phyloP scores from a whole-genome alignment of 2,329 filamentous ascomycete genomes.

The Paraphoma chrysanthemicola region DNA sequence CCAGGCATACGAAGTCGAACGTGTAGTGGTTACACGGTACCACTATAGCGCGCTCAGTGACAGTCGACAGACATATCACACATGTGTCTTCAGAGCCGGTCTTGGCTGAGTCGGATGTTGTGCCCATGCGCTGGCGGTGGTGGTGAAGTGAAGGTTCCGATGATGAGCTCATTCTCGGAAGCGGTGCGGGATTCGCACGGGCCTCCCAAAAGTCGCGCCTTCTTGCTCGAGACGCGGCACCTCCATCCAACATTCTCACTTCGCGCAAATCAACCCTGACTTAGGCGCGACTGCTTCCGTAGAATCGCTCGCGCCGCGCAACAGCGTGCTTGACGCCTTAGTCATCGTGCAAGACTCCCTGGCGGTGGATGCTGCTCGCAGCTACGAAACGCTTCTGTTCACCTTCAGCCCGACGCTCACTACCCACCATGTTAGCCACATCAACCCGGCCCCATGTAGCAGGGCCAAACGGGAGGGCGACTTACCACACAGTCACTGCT shows the following conservation, averaged over 20 bases:
- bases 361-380: conserved; percentile 33
- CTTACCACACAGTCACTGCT: conserved; percentile 69
- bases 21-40: conserved; percentile 79
- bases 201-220: neutral
- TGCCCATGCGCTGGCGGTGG: conserved; percentile 35
- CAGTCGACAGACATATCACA: conserved; percentile 83
- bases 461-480: conserved; percentile 33
- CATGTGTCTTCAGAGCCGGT: conserved; percentile 57
- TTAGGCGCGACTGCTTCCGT: neutral
- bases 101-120: conserved; percentile 14
- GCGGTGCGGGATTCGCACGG: conserved; percentile 25
- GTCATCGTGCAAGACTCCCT: neutral
- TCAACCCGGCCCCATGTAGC: conserved; percentile 39
- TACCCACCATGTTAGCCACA: conserved; percentile 40
- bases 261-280: conserved; percentile 1
- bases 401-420: conserved; percentile 24
- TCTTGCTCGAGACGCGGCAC: neutral
- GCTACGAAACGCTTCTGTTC: conserved; percentile 24
- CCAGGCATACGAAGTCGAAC: conserved; percentile 86
- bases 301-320: neutral
- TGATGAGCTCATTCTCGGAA: conserved; percentile 21
- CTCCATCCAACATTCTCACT: conserved; percentile 7
- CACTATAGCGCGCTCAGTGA: conserved; percentile 75
- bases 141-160: conserved; percentile 7
- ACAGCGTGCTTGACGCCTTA: neutral